Percentiles rank a stretch among this genome's conserved stretches.
Evolutionary conservation across 1,284 basidiomycete species (phyloP).

Genomic region (Pascua sp.): DNA sequence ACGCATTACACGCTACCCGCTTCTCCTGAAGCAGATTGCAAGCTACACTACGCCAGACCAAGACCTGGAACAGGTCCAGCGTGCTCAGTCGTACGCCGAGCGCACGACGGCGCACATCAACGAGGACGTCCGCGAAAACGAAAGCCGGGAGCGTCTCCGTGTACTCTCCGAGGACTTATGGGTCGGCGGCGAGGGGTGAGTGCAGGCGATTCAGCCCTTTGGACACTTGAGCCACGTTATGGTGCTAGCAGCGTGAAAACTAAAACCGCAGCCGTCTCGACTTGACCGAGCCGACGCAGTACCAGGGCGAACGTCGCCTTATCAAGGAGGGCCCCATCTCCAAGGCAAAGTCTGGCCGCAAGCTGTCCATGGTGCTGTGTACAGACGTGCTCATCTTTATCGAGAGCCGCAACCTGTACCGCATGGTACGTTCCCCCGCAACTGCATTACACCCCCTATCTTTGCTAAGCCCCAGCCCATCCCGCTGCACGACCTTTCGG

Average conservation of each 20-base stretch:
- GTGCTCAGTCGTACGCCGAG: slow-evolving; percentile 65
- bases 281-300: slow-evolving; percentile 79
- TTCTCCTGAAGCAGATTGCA: slow-evolving; percentile 77
- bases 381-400: slow-evolving; percentile 76
- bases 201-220: slow-evolving; percentile 8
- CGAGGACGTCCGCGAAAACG: slow-evolving; percentile 80
- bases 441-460: slow-evolving; percentile 36
- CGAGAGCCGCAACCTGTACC: slow-evolving; percentile 68
- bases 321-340: slow-evolving; percentile 72
- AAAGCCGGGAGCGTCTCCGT: slow-evolving; percentile 68
- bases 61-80: slow-evolving; percentile 57
- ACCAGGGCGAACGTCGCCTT: slow-evolving; percentile 69
- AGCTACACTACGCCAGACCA: slow-evolving; percentile 66
- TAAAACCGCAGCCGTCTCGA: slow-evolving; percentile 64
- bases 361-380: slow-evolving; percentile 70
- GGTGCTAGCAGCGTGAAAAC: not conserved
- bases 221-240: too few species aligned
- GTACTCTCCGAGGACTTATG: slow-evolving; percentile 73
- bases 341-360: slow-evolving; percentile 80
- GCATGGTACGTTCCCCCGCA: slow-evolving; percentile 76
- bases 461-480: slow-evolving; percentile 62
- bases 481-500: slow-evolving; percentile 42
- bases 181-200: slow-evolving; percentile 74
- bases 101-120: slow-evolving; percentile 75
- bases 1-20: slow-evolving; percentile 85